These are phyloP conservation scores for Paramecium primaurelia DNA, from an alignment of 73 alveolate species.

Conservation along the genomic window DNA sequence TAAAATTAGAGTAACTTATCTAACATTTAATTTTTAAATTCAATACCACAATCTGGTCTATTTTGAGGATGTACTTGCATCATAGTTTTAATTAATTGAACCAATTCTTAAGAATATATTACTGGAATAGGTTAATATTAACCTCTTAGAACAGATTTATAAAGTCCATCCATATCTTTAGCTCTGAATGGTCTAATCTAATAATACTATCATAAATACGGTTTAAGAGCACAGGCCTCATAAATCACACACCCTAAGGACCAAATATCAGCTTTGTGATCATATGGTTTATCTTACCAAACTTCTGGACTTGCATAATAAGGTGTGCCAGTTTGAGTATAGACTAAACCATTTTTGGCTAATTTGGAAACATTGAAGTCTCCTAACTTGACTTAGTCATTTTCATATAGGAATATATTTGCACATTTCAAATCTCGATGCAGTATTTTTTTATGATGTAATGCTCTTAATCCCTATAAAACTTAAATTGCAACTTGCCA, in stretches of 20 bases:
- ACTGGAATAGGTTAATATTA: conserved; percentile 69
- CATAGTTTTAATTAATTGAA: conserved; percentile 45
- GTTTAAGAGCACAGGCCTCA: conserved; percentile 75
- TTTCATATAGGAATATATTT: conserved; percentile 77
- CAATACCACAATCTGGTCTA: conserved; percentile 59
- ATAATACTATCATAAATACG: not conserved
- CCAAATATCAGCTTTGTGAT: conserved; percentile 89
- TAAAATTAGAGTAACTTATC: not conserved
- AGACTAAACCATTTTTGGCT: conserved; percentile 69
- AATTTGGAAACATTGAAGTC: conserved; percentile 82
- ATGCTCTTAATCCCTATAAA: conserved; percentile 73
- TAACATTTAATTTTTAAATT: not conserved
- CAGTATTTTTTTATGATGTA: conserved; percentile 78
- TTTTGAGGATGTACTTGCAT: conserved; percentile 65
- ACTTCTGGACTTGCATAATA: conserved; percentile 87
- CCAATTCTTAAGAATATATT: conserved; percentile 65
- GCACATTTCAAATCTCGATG: conserved; percentile 85
- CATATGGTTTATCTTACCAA: conserved; percentile 84
- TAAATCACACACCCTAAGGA: conserved; percentile 88
- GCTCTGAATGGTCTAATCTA: conserved; percentile 75
- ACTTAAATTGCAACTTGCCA: conserved; percentile 75
- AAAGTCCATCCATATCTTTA: conserved; percentile 83
- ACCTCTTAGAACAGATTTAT: conserved; percentile 74
- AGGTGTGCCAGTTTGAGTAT: conserved; percentile 87
- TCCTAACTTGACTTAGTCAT: conserved; percentile 76